Conservation (phyloP, 805 yeast species). For the Tetrapisispora pingtungensis region DNA sequence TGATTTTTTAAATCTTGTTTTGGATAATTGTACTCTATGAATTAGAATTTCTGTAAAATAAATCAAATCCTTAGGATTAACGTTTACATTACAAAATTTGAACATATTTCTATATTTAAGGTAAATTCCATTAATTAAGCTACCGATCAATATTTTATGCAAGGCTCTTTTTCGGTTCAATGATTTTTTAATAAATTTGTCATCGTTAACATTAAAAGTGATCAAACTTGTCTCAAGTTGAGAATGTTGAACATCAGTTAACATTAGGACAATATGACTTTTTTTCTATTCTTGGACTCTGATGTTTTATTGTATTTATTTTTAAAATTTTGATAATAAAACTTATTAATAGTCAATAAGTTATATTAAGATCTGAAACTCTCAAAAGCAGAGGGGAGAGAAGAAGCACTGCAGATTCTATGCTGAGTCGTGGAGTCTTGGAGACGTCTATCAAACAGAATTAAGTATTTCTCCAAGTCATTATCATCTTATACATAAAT, state of each 20-base stretch:
- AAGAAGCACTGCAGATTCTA: too few relatives aligned
- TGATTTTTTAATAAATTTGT: neutral
- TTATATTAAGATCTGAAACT: too few relatives aligned
- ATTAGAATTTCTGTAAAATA: constrained; percentile 12
- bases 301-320: too few relatives aligned
- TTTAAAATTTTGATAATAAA: too few relatives aligned
- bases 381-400: too few relatives aligned
- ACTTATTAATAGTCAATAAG: too few relatives aligned
- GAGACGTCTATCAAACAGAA: too few relatives aligned
- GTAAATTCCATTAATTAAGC: constrained; percentile 10
- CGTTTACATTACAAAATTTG: neutral
- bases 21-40: constrained; percentile 12
- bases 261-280: too few relatives aligned
- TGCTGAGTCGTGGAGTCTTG: too few relatives aligned
- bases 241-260: neutral
- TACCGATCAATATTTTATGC: constrained; percentile 12
- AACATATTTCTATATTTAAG: constrained; percentile 9
- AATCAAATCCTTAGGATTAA: neutral
- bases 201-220: neutral
- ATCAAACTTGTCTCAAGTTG: neutral
- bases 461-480: too few relatives aligned
- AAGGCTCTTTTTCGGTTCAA: constrained; percentile 2
- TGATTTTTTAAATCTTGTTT: constrained; percentile 17
- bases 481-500: too few relatives aligned
- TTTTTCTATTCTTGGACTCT: too few relatives aligned